phyloP scores from a whole-genome alignment of 352 stramenopile genomes.

The Globisporangium paddicum region DNA sequence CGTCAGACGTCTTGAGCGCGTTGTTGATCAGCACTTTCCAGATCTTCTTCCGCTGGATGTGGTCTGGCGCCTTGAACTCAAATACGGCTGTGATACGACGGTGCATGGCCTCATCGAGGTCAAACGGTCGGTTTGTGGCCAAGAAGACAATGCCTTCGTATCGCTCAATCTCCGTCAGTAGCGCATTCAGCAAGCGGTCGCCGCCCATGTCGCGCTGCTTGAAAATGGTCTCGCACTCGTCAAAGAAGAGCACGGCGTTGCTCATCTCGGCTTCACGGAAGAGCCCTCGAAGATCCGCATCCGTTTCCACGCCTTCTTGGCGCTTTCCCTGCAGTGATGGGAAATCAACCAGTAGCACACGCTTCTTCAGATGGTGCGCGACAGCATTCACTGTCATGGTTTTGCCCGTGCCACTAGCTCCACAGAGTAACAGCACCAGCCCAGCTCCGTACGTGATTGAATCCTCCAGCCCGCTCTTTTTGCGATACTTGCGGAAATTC shows the following conservation, averaged over 20 bases:
- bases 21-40: slow-evolving; percentile 72
- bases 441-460: slow-evolving; percentile 75
- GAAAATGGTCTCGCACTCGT: slow-evolving; percentile 89
- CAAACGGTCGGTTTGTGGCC: slow-evolving; percentile 84
- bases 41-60: slow-evolving; percentile 80
- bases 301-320: slow-evolving; percentile 65
- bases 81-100: slow-evolving; percentile 87
- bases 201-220: slow-evolving; percentile 76
- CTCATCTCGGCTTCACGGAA: slow-evolving; percentile 88
- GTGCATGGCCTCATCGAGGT: slow-evolving; percentile 89
- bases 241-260: slow-evolving; percentile 88
- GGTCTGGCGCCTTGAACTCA: slow-evolving; percentile 82
- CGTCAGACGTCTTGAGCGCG: slow-evolving; percentile 42
- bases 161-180: slow-evolving; percentile 86
- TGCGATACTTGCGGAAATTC: slow-evolving; percentile 70
- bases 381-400: slow-evolving; percentile 90
- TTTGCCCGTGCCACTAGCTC: slow-evolving; percentile 85
- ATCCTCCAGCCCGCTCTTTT: slow-evolving; percentile 73
- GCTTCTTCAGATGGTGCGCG: slow-evolving; percentile 80
- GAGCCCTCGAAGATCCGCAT: slow-evolving; percentile 76
- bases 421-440: slow-evolving; percentile 76
- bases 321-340: slow-evolving; percentile 78
- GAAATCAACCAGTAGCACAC: slow-evolving; percentile 87
- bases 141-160: slow-evolving; percentile 89
- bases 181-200: slow-evolving; percentile 74